Percentiles rank a stretch among this genome's conserved stretches.
Conservation (phyloP, 1,284 basidiomycete genomes). For the Paramarasmius palmivorus region DNA sequence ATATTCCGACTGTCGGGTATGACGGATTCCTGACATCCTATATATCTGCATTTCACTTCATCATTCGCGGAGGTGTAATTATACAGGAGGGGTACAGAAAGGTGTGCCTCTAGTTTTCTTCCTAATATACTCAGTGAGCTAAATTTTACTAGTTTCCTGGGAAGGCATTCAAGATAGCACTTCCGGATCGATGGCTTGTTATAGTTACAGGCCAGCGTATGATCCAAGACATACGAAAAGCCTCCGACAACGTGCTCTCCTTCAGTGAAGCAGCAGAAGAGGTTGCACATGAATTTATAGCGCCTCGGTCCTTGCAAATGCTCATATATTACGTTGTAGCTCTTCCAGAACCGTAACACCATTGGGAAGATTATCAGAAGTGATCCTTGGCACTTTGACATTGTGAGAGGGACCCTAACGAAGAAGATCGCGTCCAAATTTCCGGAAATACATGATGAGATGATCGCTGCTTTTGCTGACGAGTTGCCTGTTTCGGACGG, state of each 20-base stretch:
- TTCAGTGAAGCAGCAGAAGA: slow-evolving; percentile 27
- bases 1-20: slow-evolving; percentile 12
- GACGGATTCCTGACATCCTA: slow-evolving; percentile 10
- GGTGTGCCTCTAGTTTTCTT: not conserved
- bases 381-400: no score
- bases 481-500: not conserved
- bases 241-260: slow-evolving; percentile 32
- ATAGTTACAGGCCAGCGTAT: slow-evolving; percentile 30
- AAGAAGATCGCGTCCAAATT: no score
- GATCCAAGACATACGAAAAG: slow-evolving; percentile 34
- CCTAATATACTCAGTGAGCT: not conserved
- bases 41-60: slow-evolving; percentile 3
- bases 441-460: no score
- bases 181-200: slow-evolving; percentile 30
- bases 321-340: no score
- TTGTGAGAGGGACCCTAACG: no score
- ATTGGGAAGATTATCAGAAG: no score
- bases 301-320: no score
- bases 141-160: slow-evolving; percentile 5
- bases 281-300: no score
- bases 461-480: no score
- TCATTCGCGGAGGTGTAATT: slow-evolving; percentile 4
- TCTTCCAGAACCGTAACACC: no score
- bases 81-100: slow-evolving; percentile 11
- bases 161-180: slow-evolving; percentile 31